These are phyloP conservation scores for Cenchrus purpureus DNA, from an alignment of 176 grass and related monocot genomes.

Conservation along the genomic window DNA sequence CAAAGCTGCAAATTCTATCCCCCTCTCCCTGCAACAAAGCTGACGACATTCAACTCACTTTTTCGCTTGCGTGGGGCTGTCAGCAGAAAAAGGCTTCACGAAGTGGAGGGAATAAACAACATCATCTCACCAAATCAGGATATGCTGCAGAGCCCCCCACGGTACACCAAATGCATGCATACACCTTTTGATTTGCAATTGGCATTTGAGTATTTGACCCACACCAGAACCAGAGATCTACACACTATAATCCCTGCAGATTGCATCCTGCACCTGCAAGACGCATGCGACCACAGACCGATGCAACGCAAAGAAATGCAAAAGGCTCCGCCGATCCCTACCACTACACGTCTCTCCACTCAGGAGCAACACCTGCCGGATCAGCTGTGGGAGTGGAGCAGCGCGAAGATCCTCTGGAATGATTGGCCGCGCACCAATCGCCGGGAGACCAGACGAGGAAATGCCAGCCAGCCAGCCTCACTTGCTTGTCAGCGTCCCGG, in stretches of 20 bases:
- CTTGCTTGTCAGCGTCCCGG: neutral
- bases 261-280: conserved; percentile 7
- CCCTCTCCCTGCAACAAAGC: neutral
- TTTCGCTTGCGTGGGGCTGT: neutral
- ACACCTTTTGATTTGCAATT: neutral
- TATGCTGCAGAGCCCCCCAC: neutral
- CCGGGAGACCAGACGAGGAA: neutral
- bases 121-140: conserved; percentile 46
- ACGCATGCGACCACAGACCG: neutral
- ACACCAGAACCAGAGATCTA: neutral
- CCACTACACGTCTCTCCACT: neutral
- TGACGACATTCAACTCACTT: neutral
- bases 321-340: neutral
- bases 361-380: conserved; percentile 1
- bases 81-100: neutral
- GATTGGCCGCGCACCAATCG: neutral
- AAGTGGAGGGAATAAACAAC: conserved; percentile 34
- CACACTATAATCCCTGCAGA: conserved; percentile 6
- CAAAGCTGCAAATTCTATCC: neutral
- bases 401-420: neutral
- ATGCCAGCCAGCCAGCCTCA: neutral
- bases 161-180: neutral
- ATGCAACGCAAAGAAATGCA: neutral
- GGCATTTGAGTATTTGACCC: neutral
- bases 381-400: neutral